Conservation (phyloP, 2,329 filamentous ascomycete genomes). For the Xylaria sp. region DNA sequence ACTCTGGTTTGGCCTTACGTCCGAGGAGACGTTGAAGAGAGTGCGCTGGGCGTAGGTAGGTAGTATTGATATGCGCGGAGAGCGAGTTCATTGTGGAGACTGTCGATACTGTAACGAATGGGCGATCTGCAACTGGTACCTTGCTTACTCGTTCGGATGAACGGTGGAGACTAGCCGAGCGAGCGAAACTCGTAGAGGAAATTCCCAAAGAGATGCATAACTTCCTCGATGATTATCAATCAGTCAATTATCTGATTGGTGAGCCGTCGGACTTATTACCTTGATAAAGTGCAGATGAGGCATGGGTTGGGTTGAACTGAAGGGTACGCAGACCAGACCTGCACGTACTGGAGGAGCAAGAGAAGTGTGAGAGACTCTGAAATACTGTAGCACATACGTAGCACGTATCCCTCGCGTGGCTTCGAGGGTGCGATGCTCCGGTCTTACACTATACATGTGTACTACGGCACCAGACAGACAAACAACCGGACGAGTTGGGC, state of each 20-base stretch:
- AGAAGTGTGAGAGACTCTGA: neutral
- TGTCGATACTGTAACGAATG: slow-evolving; percentile 33
- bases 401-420: slow-evolving; percentile 20
- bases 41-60: neutral
- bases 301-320: slow-evolving; percentile 6
- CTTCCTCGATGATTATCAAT: slow-evolving; percentile 21
- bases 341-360: neutral
- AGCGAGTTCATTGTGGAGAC: slow-evolving; percentile 20
- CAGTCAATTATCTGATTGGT: neutral
- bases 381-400: slow-evolving; percentile 7
- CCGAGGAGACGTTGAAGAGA: neutral
- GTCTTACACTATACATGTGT: slow-evolving; percentile 21
- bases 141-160: slow-evolving; percentile 38
- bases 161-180: slow-evolving; percentile 30
- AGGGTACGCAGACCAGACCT: slow-evolving; percentile 5
- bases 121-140: slow-evolving; percentile 36
- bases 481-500: slow-evolving; percentile 30
- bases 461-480: slow-evolving; percentile 21
- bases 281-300: slow-evolving; percentile 9
- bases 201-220: slow-evolving; percentile 14
- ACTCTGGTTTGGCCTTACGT: neutral
- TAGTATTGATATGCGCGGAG: slow-evolving; percentile 11
- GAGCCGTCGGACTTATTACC: neutral
- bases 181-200: slow-evolving; percentile 29
- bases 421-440: slow-evolving; percentile 15